phyloP scores from a whole-genome alignment of 768 basidiomycete species.

The Panaeolus papilionaceus region DNA sequence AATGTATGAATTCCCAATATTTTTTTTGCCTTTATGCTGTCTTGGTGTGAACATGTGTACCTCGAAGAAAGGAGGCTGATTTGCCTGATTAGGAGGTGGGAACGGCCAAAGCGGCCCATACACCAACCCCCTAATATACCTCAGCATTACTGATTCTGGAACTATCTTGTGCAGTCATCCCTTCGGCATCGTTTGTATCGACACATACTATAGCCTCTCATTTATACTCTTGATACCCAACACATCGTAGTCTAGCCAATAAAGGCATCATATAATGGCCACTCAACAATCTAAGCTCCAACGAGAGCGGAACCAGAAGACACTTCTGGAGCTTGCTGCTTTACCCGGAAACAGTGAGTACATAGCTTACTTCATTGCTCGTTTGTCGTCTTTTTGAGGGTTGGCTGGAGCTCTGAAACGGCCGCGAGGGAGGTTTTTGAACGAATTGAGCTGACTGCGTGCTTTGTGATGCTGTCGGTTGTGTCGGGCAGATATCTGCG shows the following conservation, averaged over 20 bases:
- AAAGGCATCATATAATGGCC: not conserved
- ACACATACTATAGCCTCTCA: not conserved
- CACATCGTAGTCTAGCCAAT: not conserved
- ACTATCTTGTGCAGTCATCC: constrained; percentile 8
- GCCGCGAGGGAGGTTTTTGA: not conserved
- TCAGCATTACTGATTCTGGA: constrained; percentile 10
- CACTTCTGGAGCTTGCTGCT: constrained; percentile 69
- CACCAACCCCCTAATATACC: not conserved
- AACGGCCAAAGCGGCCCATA: constrained; percentile 2
- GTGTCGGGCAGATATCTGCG: constrained; percentile 71
- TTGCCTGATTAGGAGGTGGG: not conserved
- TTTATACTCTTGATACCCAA: constrained; percentile 1
- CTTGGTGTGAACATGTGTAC: no score
- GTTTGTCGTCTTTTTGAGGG: not conserved
- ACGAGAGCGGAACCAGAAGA: constrained; percentile 68
- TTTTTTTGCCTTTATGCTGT: not conserved
- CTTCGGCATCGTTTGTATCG: not conserved
- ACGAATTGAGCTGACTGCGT: constrained; percentile 6
- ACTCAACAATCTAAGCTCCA: constrained; percentile 57
- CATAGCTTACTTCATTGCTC: not conserved
- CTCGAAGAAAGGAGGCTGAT: not conserved
- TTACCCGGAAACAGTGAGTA: constrained; percentile 83
- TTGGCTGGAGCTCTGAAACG: not conserved
- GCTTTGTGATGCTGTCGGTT: constrained; percentile 14
- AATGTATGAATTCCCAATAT: not conserved